Evolutionary conservation across 805 yeast genomes (phyloP), one percentile per base, ranked within the genome.

Genomic region (Cyberlindnera euphorbiae): DNA sequence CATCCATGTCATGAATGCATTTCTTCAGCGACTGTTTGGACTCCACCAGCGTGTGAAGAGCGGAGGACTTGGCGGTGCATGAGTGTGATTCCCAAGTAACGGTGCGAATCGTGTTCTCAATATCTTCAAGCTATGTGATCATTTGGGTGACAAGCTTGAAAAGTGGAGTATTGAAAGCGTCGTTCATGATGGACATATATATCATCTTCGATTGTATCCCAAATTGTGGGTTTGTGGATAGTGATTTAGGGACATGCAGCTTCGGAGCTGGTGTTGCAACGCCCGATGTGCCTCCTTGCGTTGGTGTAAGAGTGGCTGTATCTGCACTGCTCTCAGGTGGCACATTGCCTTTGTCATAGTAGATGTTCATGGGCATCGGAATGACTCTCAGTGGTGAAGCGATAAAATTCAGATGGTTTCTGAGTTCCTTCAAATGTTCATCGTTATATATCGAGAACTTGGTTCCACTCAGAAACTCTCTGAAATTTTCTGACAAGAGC

Each of bases 401-500:
- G 3, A 58, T 52, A 9, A 52, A 55, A n/a, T 71, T 71, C 16
- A 70, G 35, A n/a, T 56, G 49, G 49, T 70, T 71, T 52, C 75
- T 59, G 11, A 70, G 47, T 1, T 41, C 44, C 34, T 62, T 55
- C 27, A 69, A 46, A 19, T 58, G 56, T 14, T 44, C 50, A 24
- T 49, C 54, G 14, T 59, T 39, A 38, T 66, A 60, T 5, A 53
- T 51, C 1, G 70, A 54, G 6, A 71, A 27, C 17, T 66, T 59
- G 15, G 62, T 32, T 30, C 67, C 71, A 45, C 65, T 67, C 9
- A 60, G 49, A 39, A 63, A 65, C 38, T 69, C 75, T 44, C 75
- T 59, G 36, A 62, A 66, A 10, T 56, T 54, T 34, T 67, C 68
- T 0, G 75, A 59, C 4, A 70, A 48, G 5, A 44, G 46, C 2